phyloP scores from a whole-genome alignment of 805 yeast species.

The Saccharomycopsis amapae region DNA sequence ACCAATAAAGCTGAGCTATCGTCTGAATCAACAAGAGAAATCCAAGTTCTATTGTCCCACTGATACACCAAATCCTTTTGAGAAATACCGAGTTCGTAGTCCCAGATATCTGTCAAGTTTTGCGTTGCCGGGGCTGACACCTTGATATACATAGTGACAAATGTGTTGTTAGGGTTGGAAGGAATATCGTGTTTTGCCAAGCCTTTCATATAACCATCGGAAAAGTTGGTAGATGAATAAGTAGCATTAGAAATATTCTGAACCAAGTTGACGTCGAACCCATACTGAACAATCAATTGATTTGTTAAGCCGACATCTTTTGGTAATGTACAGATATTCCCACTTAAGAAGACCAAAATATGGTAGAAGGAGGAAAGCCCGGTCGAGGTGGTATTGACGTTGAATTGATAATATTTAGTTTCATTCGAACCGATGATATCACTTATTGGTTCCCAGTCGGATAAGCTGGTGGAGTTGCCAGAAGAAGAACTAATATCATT shows the following conservation, averaged over 20 bases:
- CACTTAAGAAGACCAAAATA: conserved; percentile 42
- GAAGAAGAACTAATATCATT: not conserved
- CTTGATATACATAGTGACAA: conserved; percentile 17
- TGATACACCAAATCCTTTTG: conserved; percentile 57
- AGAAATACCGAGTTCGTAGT: conserved; percentile 60
- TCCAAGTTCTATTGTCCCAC: conserved; percentile 57
- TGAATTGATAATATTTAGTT: conserved; percentile 37
- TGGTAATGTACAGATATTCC: conserved; percentile 40
- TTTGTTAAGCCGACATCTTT: not conserved
- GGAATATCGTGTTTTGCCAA: conserved; percentile 18
- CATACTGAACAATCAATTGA: conserved; percentile 15
- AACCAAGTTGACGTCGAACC: conserved; percentile 15
- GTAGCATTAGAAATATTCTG: conserved; percentile 9
- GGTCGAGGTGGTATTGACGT: conserved; percentile 35
- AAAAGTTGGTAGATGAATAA: conserved; percentile 6
- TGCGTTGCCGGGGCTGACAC: conserved; percentile 15
- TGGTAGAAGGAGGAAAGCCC: conserved; percentile 42
- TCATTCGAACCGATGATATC: conserved; percentile 31
- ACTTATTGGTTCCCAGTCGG: conserved; percentile 25
- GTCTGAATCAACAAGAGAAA: conserved; percentile 62
- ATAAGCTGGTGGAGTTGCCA: conserved; percentile 16
- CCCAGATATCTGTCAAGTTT: conserved; percentile 35
- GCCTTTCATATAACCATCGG: conserved; percentile 19
- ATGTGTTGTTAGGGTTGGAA: conserved; percentile 15
- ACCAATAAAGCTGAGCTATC: conserved; percentile 57